These are phyloP conservation scores for Croton laevigatus DNA, from an alignment of 441 rosid genomes.

Conservation along the genomic window DNA sequence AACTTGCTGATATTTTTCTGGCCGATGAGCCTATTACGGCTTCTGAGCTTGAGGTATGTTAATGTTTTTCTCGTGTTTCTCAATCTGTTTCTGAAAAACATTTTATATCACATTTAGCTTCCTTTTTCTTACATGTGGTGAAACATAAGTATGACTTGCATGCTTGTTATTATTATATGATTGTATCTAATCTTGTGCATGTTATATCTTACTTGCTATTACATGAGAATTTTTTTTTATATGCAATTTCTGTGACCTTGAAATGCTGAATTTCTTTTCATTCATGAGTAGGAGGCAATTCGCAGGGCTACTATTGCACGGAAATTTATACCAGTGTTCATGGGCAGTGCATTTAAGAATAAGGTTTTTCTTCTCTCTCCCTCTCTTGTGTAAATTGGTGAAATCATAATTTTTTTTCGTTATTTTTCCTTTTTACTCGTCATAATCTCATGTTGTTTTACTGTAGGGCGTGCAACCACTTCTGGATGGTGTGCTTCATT, in stretches of 20 bases:
- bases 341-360: constrained; percentile 99
- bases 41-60: constrained; percentile 77
- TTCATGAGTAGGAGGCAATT: constrained; percentile 69
- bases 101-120: not conserved
- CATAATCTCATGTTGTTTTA: constrained; percentile 17
- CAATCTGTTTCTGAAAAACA: no score
- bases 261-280: constrained; percentile 15
- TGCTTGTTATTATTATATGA: not conserved
- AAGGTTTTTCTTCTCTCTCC: constrained; percentile 46
- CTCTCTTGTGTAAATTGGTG: not conserved
- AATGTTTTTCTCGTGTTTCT: no score
- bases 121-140: not conserved
- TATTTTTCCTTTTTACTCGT: constrained; percentile 8
- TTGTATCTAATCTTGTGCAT: no score
- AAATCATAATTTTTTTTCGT: not conserved
- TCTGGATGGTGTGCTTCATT: constrained; percentile 80
- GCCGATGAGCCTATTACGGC: constrained; percentile 80
- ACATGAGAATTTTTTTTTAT: constrained; percentile 4
- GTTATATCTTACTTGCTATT: not conserved
- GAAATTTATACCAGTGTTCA: constrained; percentile 91
- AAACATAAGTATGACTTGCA: not conserved
- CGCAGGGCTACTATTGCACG: constrained; percentile 86
- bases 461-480: constrained; percentile 93
- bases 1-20: constrained; percentile 86
- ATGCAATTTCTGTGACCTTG: constrained; percentile 3